Evolutionary conservation across 371 early-diverging fungal genomes (phyloP).

Genomic region (Racocetra persica): DNA sequence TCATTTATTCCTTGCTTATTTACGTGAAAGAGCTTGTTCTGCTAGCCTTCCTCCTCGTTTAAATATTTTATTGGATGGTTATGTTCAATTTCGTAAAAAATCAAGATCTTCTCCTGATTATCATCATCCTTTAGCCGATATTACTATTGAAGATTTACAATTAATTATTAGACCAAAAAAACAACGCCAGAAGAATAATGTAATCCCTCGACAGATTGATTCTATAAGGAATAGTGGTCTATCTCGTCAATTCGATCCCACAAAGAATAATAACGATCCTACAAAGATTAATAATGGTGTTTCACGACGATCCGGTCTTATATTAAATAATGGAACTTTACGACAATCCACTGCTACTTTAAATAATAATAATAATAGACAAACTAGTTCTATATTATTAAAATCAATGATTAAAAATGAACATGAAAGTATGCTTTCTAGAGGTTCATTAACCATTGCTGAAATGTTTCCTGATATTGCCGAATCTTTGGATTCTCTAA

Average conservation of each 20-base stretch:
- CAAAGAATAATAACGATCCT: too few species aligned
- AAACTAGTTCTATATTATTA: too few species aligned
- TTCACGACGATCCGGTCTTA: too few species aligned
- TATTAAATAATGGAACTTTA: not conserved
- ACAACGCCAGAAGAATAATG: not conserved
- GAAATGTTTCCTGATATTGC: slow-evolving; percentile 28
- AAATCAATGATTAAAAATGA: not conserved
- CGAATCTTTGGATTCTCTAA: not conserved
- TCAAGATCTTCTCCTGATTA: not conserved
- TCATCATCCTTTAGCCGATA: slow-evolving; percentile 15
- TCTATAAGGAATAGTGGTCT: too few species aligned
- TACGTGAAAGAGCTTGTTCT: slow-evolving; percentile 20
- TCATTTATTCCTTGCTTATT: slow-evolving; percentile 39
- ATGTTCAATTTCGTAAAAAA: slow-evolving; percentile 27
- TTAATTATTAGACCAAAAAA: not conserved
- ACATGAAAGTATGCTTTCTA: not conserved
- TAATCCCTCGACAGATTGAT: too few species aligned
- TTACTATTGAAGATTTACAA: slow-evolving; percentile 19
- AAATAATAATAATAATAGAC: too few species aligned
- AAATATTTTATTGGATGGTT: slow-evolving; percentile 28
- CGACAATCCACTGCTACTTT: too few species aligned
- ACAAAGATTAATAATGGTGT: not conserved
- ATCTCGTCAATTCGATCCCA: too few species aligned
- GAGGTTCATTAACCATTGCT: not conserved
- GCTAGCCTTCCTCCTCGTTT: slow-evolving; percentile 19